Percentiles rank a stretch among this genome's conserved stretches.
These are phyloP conservation scores for Fusarium haematococcum DNA, from an alignment of 2,329 filamentous ascomycete genomes.

Conservation along the genomic window DNA sequence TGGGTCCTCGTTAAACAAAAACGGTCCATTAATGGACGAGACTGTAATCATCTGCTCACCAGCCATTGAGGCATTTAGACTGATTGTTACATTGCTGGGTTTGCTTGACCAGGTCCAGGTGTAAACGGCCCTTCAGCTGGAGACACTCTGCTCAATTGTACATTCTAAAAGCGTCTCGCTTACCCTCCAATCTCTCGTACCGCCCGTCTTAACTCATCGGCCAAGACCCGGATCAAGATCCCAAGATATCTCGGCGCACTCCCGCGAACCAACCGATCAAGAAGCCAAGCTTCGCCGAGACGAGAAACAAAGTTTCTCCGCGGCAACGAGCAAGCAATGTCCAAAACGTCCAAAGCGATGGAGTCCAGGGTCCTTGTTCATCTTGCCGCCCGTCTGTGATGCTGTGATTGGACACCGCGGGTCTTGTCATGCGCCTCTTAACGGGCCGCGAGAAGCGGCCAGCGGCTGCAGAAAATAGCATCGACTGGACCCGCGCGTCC, in stretches of 20 bases:
- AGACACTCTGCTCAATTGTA: neutral
- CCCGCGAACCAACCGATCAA: conserved; percentile 29
- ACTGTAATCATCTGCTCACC: neutral
- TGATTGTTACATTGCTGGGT: neutral
- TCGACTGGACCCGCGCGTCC: conserved; percentile 27
- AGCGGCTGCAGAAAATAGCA: conserved; percentile 46
- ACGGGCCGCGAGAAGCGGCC: conserved; percentile 41
- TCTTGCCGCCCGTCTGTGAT: conserved; percentile 4
- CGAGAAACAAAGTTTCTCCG: conserved; percentile 30
- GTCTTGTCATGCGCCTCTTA: conserved; percentile 10
- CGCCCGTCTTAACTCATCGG: conserved; percentile 11
- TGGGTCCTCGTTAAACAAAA: neutral
- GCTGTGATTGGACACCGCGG: conserved; percentile 31
- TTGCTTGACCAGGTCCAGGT: neutral
- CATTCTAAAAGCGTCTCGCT: neutral
- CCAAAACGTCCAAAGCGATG: neutral
- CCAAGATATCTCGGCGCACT: conserved; percentile 29
- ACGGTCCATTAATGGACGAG: neutral
- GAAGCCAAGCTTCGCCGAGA: conserved; percentile 21
- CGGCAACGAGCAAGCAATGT: neutral
- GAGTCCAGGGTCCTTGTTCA: neutral
- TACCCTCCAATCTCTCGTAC: conserved; percentile 6
- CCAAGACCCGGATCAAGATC: conserved; percentile 16
- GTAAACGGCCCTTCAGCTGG: neutral
- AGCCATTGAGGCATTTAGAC: neutral